These are phyloP conservation scores for Saksenaea oblongispora DNA, from an alignment of 371 early-diverging fungal genomes.

Conservation along the genomic window DNA sequence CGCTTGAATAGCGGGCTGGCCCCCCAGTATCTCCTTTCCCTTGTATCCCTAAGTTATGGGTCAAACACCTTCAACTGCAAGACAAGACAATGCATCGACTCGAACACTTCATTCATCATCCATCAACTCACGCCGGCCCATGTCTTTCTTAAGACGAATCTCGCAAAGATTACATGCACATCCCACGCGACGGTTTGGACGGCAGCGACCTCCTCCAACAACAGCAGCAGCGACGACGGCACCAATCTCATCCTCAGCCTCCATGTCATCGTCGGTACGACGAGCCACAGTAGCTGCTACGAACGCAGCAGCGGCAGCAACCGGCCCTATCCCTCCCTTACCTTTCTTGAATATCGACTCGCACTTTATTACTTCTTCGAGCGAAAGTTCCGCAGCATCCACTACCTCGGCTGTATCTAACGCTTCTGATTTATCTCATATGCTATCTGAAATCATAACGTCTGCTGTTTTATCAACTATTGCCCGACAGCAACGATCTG, in stretches of 20 bases:
- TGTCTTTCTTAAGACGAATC: constrained; percentile 24
- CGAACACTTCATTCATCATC: constrained; percentile 32
- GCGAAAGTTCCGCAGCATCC: constrained; percentile 23
- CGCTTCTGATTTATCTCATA: constrained; percentile 22
- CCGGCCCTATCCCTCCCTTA: constrained; percentile 20
- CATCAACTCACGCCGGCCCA: constrained; percentile 22
- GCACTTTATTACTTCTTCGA: constrained; percentile 1
- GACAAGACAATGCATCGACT: constrained; percentile 35
- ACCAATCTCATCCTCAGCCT: background rate
- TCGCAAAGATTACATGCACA: constrained; percentile 20
- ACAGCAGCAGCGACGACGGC: background rate
- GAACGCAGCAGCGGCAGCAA: constrained; percentile 25
- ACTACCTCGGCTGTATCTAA: constrained; percentile 22
- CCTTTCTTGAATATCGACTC: constrained; percentile 8
- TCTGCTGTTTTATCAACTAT: constrained; percentile 18
- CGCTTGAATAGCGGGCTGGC: background rate
- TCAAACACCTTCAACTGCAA: constrained; percentile 23
- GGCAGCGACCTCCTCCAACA: constrained; percentile 8
- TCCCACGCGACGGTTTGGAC: constrained; percentile 21
- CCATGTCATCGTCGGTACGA: constrained; percentile 19
- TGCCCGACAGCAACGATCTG: constrained; percentile 7
- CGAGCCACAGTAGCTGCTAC: constrained; percentile 27
- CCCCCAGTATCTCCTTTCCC: background rate
- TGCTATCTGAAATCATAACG: constrained; percentile 26
- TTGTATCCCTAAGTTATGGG: constrained; percentile 18